These are phyloP conservation scores for Suhomyces taliae DNA, from an alignment of 1,139 yeast genomes.

Conservation along the genomic window DNA sequence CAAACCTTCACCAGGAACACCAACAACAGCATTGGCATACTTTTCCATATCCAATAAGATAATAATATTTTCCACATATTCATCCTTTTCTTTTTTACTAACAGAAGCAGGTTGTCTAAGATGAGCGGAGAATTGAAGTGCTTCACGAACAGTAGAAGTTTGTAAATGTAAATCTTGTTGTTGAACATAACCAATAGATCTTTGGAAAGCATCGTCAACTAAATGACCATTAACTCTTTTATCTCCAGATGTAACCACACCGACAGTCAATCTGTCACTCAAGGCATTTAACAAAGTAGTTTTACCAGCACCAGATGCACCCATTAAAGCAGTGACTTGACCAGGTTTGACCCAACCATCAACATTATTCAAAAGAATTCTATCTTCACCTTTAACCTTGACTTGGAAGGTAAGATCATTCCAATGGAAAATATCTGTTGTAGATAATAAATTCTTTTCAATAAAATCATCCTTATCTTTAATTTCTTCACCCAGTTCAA, in stretches of 20 bases:
- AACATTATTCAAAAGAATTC: constrained; percentile 18
- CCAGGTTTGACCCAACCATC: constrained; percentile 24
- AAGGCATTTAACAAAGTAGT: constrained; percentile 16
- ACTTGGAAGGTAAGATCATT: constrained; percentile 18
- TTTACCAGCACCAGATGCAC: constrained; percentile 17
- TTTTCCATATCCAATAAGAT: constrained; percentile 13
- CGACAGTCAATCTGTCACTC: constrained; percentile 13
- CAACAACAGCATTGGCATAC: constrained; percentile 16
- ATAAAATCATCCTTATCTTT: constrained; percentile 1
- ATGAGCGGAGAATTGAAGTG: constrained; percentile 15
- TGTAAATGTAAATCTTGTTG: constrained; percentile 16
- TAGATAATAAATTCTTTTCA: neutral
- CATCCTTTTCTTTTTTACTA: constrained; percentile 13
- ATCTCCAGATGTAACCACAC: constrained; percentile 13
- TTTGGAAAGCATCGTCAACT: constrained; percentile 36
- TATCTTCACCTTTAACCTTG: constrained; percentile 18
- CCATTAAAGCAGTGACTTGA: constrained; percentile 18
- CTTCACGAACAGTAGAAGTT: constrained; percentile 15
- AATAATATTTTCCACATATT: constrained; percentile 14
- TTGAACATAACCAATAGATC: constrained; percentile 32
- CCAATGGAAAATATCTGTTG: constrained; percentile 19
- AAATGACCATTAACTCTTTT: constrained; percentile 14
- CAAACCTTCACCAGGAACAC: constrained; percentile 16
- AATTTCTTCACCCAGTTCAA: constrained; percentile 2
- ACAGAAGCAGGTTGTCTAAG: constrained; percentile 12